Conservation (phyloP, 208 protist genomes). For the Sergeia podlipaevii region DNA sequence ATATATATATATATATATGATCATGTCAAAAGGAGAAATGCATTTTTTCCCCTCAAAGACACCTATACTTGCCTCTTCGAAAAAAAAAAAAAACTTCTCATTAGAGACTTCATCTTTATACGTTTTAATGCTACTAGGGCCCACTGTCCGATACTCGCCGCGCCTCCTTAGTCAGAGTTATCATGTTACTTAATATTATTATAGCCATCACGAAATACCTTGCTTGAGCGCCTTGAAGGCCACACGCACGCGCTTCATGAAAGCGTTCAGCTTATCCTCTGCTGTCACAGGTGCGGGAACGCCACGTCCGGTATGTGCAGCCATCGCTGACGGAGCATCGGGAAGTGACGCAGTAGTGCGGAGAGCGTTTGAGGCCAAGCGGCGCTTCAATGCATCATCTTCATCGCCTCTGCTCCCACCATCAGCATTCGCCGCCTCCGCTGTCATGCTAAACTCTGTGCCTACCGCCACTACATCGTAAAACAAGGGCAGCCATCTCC, state of each 20-base stretch:
- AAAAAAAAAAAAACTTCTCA: too few species aligned
- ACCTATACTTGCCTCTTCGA: too few species aligned
- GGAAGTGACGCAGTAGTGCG: slow-evolving; percentile 11
- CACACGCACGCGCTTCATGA: slow-evolving; percentile 66
- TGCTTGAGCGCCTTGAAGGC: slow-evolving; percentile 68
- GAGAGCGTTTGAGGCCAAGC: slow-evolving; percentile 1
- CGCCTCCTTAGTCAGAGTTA: too few species aligned
- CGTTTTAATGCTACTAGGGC: too few species aligned
- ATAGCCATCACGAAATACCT: slow-evolving; percentile 56
- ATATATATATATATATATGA: too few species aligned
- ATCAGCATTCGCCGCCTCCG: not conserved
- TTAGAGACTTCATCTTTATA: too few species aligned
- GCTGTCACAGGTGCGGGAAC: not conserved
- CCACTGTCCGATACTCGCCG: too few species aligned
- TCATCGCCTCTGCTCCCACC: not conserved
- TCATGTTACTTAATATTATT: too few species aligned
- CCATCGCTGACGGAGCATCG: not conserved
- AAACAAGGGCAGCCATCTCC: slow-evolving; percentile 65
- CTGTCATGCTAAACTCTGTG: slow-evolving; percentile 40
- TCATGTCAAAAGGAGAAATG: too few species aligned
- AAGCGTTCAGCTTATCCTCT: slow-evolving; percentile 17
- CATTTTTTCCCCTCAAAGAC: too few species aligned
- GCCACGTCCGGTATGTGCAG: not conserved
- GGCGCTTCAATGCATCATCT: not conserved
- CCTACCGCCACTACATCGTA: slow-evolving; percentile 68